These are phyloP conservation scores for Venturia pyrina DNA, from an alignment of 2,329 filamentous ascomycete genomes.

Conservation along the genomic window DNA sequence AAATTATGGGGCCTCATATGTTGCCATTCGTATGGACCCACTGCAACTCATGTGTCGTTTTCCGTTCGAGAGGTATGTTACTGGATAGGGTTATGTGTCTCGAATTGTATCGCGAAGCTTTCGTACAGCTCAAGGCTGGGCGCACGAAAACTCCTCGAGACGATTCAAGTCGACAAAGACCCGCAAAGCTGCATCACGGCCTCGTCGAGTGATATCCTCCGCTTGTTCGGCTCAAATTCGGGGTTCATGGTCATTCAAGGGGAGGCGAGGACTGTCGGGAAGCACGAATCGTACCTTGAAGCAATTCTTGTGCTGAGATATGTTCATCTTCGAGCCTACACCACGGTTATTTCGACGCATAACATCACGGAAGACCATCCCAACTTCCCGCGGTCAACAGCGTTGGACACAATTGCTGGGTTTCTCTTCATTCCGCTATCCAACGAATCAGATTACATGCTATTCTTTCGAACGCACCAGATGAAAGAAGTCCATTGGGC, in stretches of 20 bases:
- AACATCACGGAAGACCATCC: conserved; percentile 69
- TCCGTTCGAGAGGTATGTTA: conserved; percentile 88
- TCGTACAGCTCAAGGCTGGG: conserved; percentile 78
- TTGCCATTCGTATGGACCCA: conserved; percentile 68
- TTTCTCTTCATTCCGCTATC: conserved; percentile 75
- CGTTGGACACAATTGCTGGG: conserved; percentile 68
- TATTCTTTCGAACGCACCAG: conserved; percentile 76
- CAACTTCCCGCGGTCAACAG: conserved; percentile 67
- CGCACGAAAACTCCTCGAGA: conserved; percentile 80
- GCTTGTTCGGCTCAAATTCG: conserved; percentile 77
- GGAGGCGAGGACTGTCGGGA: conserved; percentile 76
- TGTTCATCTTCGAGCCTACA: conserved; percentile 62
- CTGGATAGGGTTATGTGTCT: conserved; percentile 74
- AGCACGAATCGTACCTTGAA: conserved; percentile 67
- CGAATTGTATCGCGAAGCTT: conserved; percentile 75
- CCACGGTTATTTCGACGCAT: conserved; percentile 66
- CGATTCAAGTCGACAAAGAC: conserved; percentile 67
- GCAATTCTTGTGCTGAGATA: conserved; percentile 78
- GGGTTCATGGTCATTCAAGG: conserved; percentile 74
- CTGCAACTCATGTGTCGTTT: conserved; percentile 80
- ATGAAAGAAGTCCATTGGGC: conserved; percentile 72
- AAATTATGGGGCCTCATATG: conserved; percentile 83
- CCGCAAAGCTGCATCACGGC: conserved; percentile 84
- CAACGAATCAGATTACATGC: conserved; percentile 73
- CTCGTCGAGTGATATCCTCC: conserved; percentile 74